Conservation (phyloP, 805 yeast species). For the Pichia rugopelliculosa region DNA sequence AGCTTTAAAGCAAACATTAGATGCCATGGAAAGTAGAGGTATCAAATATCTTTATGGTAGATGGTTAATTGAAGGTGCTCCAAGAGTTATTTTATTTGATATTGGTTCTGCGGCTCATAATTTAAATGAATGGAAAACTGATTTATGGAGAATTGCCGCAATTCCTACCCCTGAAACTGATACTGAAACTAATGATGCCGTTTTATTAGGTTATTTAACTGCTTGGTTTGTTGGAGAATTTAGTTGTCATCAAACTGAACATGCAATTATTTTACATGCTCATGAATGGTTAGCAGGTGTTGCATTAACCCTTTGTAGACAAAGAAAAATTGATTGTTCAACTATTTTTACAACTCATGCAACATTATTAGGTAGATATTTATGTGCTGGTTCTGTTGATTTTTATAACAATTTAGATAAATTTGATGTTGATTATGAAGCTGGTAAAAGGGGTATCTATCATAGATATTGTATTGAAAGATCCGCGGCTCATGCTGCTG, state of each 20-base stretch:
- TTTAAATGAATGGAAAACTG: conserved; percentile 90
- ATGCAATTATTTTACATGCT: conserved; percentile 89
- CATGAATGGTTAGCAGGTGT: conserved; percentile 99
- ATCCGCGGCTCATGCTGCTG: conserved; percentile 92
- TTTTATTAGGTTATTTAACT: conserved; percentile 82
- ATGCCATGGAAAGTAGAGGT: conserved; percentile 77
- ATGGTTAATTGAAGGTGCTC: conserved; percentile 98
- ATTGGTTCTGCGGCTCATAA: conserved; percentile 61
- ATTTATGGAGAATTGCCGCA: conserved; percentile 84
- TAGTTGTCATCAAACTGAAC: conserved; percentile 71
- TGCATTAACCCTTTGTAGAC: conserved; percentile 85
- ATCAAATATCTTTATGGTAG: conserved; percentile 81
- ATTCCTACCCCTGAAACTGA: conserved; percentile 92
- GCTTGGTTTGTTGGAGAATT: conserved; percentile 97
- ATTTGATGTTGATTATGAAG: conserved; percentile 95
- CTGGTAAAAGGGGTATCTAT: conserved; percentile 95
- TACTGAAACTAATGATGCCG: conserved; percentile 84
- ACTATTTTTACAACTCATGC: conserved; percentile 98
- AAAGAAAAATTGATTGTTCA: conserved; percentile 85
- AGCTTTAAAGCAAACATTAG: conserved; percentile 53
- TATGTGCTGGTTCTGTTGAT: conserved; percentile 95
- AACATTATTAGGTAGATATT: conserved; percentile 85
- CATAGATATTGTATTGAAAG: conserved; percentile 96
- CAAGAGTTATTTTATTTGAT: conserved; percentile 84
- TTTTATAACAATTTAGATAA: conserved; percentile 82